Evolutionary conservation across 257 asterid species (phyloP).

Genomic region (Nicotiana paniculata): DNA sequence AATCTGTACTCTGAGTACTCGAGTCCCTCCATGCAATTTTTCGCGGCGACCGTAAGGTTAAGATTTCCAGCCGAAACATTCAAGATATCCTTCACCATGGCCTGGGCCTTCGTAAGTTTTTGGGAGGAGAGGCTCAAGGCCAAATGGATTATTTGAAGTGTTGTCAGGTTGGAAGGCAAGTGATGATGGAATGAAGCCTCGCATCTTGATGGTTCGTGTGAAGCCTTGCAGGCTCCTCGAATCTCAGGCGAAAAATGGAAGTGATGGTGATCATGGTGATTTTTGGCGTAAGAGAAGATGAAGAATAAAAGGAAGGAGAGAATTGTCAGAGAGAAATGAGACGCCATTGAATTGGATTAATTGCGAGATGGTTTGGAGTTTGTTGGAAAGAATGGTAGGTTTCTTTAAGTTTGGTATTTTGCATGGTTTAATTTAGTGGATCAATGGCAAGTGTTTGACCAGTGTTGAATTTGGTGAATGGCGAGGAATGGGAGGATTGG

Average conservation of each 20-base stretch:
- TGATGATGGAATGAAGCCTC: constrained; percentile 25
- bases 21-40: constrained; percentile 37
- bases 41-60: constrained; percentile 42
- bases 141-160: constrained; percentile 33
- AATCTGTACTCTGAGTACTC: constrained; percentile 36
- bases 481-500: constrained; percentile 43
- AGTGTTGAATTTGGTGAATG: not conserved
- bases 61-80: constrained; percentile 25
- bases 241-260: constrained; percentile 19
- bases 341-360: constrained; percentile 29
- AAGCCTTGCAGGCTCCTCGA: constrained; percentile 46
- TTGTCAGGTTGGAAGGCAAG: constrained; percentile 28
- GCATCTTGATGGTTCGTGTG: constrained; percentile 44
- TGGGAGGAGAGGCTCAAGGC: constrained; percentile 22
- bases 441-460: not conserved
- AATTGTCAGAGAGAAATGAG: constrained; percentile 14
- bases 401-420: not conserved
- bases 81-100: constrained; percentile 32
- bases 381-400: not conserved
- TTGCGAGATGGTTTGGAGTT: not conserved
- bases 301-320: constrained; percentile 28
- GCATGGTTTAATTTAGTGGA: not conserved
- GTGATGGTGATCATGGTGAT: constrained; percentile 15
- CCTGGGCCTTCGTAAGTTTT: constrained; percentile 32
- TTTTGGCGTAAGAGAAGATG: constrained; percentile 17